Evolutionary conservation across 768 basidiomycete genomes (phyloP).

Genomic region (Trametopsis cervina): DNA sequence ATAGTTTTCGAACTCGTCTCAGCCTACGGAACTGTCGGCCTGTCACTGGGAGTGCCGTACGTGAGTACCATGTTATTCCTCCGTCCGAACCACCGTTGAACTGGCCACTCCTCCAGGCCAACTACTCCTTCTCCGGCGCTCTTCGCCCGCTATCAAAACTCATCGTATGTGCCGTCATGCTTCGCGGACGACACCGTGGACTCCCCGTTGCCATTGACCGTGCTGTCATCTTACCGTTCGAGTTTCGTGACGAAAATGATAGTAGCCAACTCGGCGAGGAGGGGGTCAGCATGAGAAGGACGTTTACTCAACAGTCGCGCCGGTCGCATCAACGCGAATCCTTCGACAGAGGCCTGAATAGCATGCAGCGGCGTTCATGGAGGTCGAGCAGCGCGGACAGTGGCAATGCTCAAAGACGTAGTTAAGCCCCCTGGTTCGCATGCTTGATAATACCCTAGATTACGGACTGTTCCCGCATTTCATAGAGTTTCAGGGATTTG

Average conservation of each 20-base stretch:
- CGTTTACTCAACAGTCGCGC: background rate
- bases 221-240: constrained; percentile 67
- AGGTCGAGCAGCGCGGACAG: constrained; percentile 1
- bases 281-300: background rate
- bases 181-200: constrained; percentile 89
- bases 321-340: background rate
- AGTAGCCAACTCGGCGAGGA: constrained; percentile 2
- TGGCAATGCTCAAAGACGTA: background rate
- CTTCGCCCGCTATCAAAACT: constrained; percentile 81
- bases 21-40: constrained; percentile 83
- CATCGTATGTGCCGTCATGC: constrained; percentile 82
- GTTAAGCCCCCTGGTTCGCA: background rate
- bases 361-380: constrained; percentile 6
- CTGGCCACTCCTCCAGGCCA: constrained; percentile 40
- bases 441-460: no score
- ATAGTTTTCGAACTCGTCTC: constrained; percentile 84
- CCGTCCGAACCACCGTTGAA: constrained; percentile 10
- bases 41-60: constrained; percentile 80
- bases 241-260: constrained; percentile 17
- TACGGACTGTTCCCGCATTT: background rate
- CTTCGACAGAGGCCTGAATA: background rate
- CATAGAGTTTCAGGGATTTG: background rate
- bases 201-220: constrained; percentile 85
- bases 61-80: constrained; percentile 28
- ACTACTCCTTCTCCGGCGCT: constrained; percentile 76